phyloP scores from a whole-genome alignment of 2,329 filamentous ascomycete species.

The Exutisphaerella laricina region DNA sequence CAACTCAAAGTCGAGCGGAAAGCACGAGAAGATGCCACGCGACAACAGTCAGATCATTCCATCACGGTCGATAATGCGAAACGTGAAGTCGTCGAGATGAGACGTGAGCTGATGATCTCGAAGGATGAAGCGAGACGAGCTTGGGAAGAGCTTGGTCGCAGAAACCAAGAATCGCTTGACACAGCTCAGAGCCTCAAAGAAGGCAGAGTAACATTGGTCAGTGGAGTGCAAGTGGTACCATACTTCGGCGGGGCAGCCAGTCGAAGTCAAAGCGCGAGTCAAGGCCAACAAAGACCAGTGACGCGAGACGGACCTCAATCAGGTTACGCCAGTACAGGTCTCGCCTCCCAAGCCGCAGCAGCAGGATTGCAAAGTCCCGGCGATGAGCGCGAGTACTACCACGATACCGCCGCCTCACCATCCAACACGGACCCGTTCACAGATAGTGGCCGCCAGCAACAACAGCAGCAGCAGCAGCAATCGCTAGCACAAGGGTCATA shows the following conservation, averaged over 20 bases:
- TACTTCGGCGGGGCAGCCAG: constrained; percentile 29
- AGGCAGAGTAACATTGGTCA: constrained; percentile 81
- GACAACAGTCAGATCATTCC: constrained; percentile 26
- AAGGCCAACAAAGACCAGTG: constrained; percentile 30
- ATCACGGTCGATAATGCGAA: constrained; percentile 26
- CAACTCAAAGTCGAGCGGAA: constrained; percentile 69
- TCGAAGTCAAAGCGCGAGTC: constrained; percentile 40
- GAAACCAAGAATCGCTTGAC: constrained; percentile 89
- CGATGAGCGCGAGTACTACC: constrained; percentile 43
- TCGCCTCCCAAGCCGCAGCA: constrained; percentile 17
- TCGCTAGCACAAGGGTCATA: constrained; percentile 18
- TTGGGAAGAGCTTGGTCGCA: constrained; percentile 92
- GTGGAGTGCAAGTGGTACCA: constrained; percentile 90
- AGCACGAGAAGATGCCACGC: constrained; percentile 60
- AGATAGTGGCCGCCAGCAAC: constrained; percentile 40
- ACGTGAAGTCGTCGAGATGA: constrained; percentile 68
- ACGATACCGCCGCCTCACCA: constrained; percentile 49
- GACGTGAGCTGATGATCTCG: constrained; percentile 85
- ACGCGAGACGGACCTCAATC: constrained; percentile 34
- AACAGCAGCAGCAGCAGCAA: constrained; percentile 28
- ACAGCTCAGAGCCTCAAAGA: constrained; percentile 77
- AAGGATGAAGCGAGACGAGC: constrained; percentile 93
- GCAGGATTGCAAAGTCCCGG: constrained; percentile 27
- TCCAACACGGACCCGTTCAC: constrained; percentile 60
- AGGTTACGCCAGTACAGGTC: constrained; percentile 26